Base-by-base conservation (phyloP, 768 basidiomycete genomes). In the Suillus weaverae region DNA sequence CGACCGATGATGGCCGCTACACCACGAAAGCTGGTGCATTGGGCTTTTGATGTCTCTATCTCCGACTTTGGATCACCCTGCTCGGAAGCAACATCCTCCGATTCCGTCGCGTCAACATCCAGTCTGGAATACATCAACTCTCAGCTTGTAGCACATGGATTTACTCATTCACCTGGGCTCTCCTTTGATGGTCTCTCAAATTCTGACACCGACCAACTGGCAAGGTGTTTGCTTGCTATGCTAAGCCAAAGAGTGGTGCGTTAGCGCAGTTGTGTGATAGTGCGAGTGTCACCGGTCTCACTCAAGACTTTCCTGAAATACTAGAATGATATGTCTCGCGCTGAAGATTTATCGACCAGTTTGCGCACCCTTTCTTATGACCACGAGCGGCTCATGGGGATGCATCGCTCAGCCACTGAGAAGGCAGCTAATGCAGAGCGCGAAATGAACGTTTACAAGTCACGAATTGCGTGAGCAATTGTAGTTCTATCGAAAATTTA, bases 101-200 rank as follows among this genome's bases (percentile, higher is more conserved):
- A 82, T 1, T 83, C 82, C 0, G 77, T 81, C 53, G 74, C 81
- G 35, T 85, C 85, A 8, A 77, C 80, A 0, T 89, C 89, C 4
- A 89, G 84, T 64, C 74, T 92, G 32, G 88, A 92, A 64, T 94
- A 91, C 71, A 82, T 94, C 71, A 95, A 94, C 71, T 80, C 89
- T 22, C 94, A 95, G 69, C 84, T 95, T 7, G 76, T 92, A 56
- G 89, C 93, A 3, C 93, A 95, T 78, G 94, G 94, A 9, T 95
- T 91, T 68, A 77, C 84, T 1, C 71, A 84, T 11, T 71, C 82
- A 1, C 86, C 88, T 0, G 92, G 93, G 0, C 76, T 95, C 22
- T 85, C 81, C 14, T 78, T 95, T 43, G 90, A 91, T 0, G 89
- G 89, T 0, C 75, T 89, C 14, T 81, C 85, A 0, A 81, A 81